phyloP scores from a whole-genome alignment of 2,329 filamentous ascomycete genomes.

The Ceratocystis lukuohia region DNA sequence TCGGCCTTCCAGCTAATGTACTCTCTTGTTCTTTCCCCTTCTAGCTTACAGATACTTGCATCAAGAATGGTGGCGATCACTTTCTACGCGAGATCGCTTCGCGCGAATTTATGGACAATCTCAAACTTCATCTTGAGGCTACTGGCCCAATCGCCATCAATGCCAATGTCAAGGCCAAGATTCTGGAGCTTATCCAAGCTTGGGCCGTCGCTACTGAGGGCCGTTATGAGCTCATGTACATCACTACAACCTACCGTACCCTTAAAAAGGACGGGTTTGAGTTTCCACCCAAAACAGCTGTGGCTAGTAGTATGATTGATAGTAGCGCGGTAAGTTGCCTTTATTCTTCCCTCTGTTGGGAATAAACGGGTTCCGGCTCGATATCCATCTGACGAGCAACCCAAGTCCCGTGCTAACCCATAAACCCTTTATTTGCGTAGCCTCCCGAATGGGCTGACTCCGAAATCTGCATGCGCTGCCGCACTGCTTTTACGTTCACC shows the following conservation, averaged over 20 bases:
- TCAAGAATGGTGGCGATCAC: slow-evolving; percentile 94
- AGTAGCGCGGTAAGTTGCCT: slow-evolving; percentile 66
- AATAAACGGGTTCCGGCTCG: not conserved
- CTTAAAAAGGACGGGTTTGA: slow-evolving; percentile 64
- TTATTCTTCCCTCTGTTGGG: not conserved
- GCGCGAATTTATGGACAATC: slow-evolving; percentile 94
- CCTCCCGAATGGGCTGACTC: slow-evolving; percentile 97
- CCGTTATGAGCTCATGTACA: slow-evolving; percentile 68
- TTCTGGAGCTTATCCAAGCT: slow-evolving; percentile 81
- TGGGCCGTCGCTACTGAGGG: slow-evolving; percentile 87
- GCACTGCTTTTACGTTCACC: slow-evolving; percentile 90
- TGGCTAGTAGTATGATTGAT: slow-evolving; percentile 96
- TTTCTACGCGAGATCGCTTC: slow-evolving; percentile 93
- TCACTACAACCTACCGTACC: slow-evolving; percentile 72
- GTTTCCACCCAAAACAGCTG: slow-evolving; percentile 74
- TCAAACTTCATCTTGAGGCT: slow-evolving; percentile 77
- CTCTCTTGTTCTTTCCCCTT: not conserved
- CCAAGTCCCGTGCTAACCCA: too few species aligned
- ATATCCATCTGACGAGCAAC: not conserved
- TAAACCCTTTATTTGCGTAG: slow-evolving; percentile 30
- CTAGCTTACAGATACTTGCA: slow-evolving; percentile 91
- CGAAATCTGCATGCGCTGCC: slow-evolving; percentile 95
- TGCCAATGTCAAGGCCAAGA: slow-evolving; percentile 73
- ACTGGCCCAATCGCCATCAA: slow-evolving; percentile 64
- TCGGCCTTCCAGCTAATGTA: not conserved